These are phyloP conservation scores for Coemansia sp. DNA, from an alignment of 192 early-diverging fungal genomes.

Conservation along the genomic window DNA sequence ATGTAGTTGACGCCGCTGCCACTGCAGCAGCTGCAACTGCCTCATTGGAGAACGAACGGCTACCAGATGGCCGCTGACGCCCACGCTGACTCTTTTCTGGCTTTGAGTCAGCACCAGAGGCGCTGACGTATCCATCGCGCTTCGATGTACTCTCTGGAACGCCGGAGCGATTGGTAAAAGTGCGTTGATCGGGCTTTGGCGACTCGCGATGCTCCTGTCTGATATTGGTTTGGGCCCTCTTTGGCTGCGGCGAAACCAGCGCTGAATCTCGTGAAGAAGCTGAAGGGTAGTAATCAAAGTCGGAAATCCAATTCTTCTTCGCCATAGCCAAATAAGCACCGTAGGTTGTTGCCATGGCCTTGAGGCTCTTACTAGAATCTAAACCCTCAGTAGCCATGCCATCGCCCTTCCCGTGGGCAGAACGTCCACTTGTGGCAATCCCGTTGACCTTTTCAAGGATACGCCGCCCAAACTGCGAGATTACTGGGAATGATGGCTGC, in stretches of 20 bases:
- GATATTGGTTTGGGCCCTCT: slow-evolving; percentile 6
- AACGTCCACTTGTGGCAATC: slow-evolving; percentile 16
- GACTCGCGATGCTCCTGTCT: slow-evolving; percentile 12
- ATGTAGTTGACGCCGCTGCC: slow-evolving; percentile 13
- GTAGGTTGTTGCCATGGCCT: slow-evolving; percentile 49
- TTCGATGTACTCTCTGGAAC: slow-evolving; percentile 1
- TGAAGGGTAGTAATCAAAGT: slow-evolving; percentile 36
- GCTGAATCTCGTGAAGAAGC: too few relatives aligned
- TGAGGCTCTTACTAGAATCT: slow-evolving; percentile 45
- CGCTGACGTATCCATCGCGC: slow-evolving; percentile 2
- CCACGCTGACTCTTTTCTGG: slow-evolving; percentile 12
- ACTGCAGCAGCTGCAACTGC: slow-evolving; percentile 19
- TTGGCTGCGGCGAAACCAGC: slow-evolving; percentile 13
- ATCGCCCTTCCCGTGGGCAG: neutral
- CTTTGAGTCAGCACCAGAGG: slow-evolving; percentile 5
- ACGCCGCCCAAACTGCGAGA: slow-evolving; percentile 31
- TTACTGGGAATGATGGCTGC: slow-evolving; percentile 42
- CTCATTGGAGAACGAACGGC: slow-evolving; percentile 17
- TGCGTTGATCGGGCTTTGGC: neutral
- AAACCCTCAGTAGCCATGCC: neutral
- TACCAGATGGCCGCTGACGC: slow-evolving; percentile 9
- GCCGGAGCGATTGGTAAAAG: neutral
- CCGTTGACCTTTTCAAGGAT: slow-evolving; percentile 43
- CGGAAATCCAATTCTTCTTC: slow-evolving; percentile 43
- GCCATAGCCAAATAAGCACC: slow-evolving; percentile 30